These are phyloP conservation scores for Pseudogymnoascus sp. DNA, from an alignment of 2,329 filamentous ascomycete species.

Conservation along the genomic window DNA sequence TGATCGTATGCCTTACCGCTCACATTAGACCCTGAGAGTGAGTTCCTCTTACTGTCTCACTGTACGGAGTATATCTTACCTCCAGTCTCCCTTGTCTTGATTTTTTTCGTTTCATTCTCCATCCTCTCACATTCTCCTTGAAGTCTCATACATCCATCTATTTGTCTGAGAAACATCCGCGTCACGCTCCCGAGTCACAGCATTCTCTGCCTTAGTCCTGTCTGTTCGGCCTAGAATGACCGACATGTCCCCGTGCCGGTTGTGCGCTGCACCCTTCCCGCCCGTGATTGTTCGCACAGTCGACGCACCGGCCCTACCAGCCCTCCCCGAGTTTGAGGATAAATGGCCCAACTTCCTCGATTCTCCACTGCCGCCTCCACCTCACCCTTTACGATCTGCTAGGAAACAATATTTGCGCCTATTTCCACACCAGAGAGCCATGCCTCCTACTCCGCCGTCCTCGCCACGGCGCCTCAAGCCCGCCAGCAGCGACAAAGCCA, in stretches of 20 bases:
- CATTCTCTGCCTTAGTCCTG: not conserved
- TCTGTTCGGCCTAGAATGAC: conserved; percentile 3
- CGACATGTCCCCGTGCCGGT: conserved; percentile 4
- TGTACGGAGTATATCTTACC: not conserved
- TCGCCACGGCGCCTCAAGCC: not conserved
- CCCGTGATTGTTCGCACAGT: conserved; percentile 3
- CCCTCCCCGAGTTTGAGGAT: not conserved
- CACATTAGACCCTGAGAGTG: not conserved
- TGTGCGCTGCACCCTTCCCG: not conserved
- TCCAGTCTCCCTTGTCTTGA: not conserved
- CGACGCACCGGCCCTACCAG: not conserved
- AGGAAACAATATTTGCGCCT: not conserved
- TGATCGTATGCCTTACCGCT: not conserved
- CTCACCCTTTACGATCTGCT: not conserved
- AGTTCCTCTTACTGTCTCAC: not conserved
- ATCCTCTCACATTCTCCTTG: not conserved
- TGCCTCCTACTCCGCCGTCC: not conserved
- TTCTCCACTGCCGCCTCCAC: not conserved
- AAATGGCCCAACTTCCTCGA: conserved; percentile 2
- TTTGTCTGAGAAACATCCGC: not conserved
- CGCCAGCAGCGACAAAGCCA: not conserved
- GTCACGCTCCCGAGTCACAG: not conserved
- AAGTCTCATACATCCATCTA: not conserved
- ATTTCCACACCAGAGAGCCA: not conserved
- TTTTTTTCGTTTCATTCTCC: not conserved